These are phyloP conservation scores for Dichotomocladium elegans DNA, from an alignment of 371 early-diverging fungal species.

Conservation along the genomic window DNA sequence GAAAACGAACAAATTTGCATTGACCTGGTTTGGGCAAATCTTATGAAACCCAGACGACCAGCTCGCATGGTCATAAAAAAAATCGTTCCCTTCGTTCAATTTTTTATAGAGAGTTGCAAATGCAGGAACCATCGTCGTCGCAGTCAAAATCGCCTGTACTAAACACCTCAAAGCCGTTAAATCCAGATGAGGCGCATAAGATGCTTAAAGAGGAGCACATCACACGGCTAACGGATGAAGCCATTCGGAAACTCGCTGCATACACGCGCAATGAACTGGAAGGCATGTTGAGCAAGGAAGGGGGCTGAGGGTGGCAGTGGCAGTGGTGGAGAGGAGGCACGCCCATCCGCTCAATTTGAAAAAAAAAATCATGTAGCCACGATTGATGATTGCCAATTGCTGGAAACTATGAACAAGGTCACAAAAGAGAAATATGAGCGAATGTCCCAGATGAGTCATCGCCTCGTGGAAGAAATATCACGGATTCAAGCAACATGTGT, in stretches of 20 bases:
- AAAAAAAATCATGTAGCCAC: slow-evolving; percentile 29
- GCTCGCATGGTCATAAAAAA: no score
- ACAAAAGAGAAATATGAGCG: slow-evolving; percentile 58
- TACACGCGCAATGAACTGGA: slow-evolving; percentile 55
- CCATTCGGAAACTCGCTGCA: slow-evolving; percentile 50
- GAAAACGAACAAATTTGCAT: no score
- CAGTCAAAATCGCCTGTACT: not conserved
- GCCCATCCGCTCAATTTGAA: not conserved
- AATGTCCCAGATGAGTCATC: slow-evolving; percentile 57
- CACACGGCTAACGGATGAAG: slow-evolving; percentile 48
- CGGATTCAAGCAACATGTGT: slow-evolving; percentile 55
- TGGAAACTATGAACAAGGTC: slow-evolving; percentile 57
- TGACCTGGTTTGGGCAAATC: no score
- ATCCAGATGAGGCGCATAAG: slow-evolving; percentile 34
- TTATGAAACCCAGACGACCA: no score
- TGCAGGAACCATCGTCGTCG: not conserved
- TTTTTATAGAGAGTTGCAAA: no score
- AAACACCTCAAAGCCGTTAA: slow-evolving; percentile 8
- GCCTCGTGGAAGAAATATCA: slow-evolving; percentile 57
- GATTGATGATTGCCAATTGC: slow-evolving; percentile 54
- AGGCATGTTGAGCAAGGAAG: slow-evolving; percentile 25
- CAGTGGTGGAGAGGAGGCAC: not conserved
- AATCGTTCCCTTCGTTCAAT: no score
- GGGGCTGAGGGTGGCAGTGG: no score
- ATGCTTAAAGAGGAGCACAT: slow-evolving; percentile 50